Base-by-base conservation (phyloP, 2,329 filamentous ascomycete genomes). In the Kalaharituber pfeilii region DNA sequence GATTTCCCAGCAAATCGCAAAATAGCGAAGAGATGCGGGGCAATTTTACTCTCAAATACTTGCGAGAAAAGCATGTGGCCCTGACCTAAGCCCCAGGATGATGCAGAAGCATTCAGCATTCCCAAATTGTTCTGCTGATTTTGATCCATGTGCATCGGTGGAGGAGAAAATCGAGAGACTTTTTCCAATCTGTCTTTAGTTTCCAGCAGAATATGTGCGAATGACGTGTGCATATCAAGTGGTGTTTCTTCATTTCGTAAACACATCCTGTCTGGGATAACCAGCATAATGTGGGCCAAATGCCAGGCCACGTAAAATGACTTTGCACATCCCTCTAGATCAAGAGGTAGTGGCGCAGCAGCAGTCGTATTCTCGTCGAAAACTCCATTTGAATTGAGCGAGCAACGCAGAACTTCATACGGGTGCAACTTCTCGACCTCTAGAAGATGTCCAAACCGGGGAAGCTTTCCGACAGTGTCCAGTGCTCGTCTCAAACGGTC, bases 281-380 rank as follows among this genome's bases (percentile, higher is more conserved):
- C 58, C 11, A 63, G 49, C 44, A 62, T 60, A 26, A 63, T 59
- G 18, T 58, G 58, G 2, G 61, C 60, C 5, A 63, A 52, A 51
- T 63, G 61, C 60, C 61, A 62, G 49, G 60, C 60, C 49, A 63
- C 56, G 50, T 63, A 63, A 36, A 63, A 63, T 24, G 58, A 59
- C 45, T 61, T 63, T 20, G 59, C 61, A 30, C 61, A 63, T 22
- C 62, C 62, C 51, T 59, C 58, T 11, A 62, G 56, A 20, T 59
- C 60, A 25, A 58, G 56, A 25, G 55, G 28, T 52, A 52, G 42
- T 26, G 52, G 50, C 36, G 30, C 26, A 2, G 33, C 50, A 8
- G 24, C n/a, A 18, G 8, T 33, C 36, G 26, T 28, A 22, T 5
- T 29, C 3, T 28, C 25, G 13, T 50, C 47, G 22, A 28, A 50